Evolutionary conservation across 2,329 filamentous ascomycete genomes (phyloP), one percentile per base, ranked within the genome.

Genomic region (Colletotrichum orchidophilum): DNA sequence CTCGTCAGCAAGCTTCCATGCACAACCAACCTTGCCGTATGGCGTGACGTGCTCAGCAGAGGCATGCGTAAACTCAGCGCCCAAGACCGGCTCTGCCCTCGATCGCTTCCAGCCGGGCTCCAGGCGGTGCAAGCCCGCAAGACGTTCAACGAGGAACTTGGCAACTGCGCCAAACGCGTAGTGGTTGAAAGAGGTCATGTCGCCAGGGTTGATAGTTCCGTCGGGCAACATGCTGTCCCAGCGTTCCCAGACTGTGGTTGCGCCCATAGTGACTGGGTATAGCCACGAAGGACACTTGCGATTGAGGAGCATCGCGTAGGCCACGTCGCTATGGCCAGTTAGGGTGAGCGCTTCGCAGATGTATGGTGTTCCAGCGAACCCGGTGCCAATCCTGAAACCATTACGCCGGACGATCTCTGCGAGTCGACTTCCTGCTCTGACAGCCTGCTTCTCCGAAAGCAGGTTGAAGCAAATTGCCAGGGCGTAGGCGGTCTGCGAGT

Each of bases 111-210:
- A 79, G 0, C 78, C 78, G 0, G 75, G 68, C 0, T 73, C 74
- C 7, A 76, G 2, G 2, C 67, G 66, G 11, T 74, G 71, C 1
- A 79, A 6, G 0, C 77, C 77, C 0, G 76, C 76, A 7, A 79
- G 35, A 1, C 73, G 29, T 21, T 76, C 73, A 29, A 82, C 78
- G 46, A 84, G 76, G 73, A 82, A 84, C 11, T 79, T 77, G 5
- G 77, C 79, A 3, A 84, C 79, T 5, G 80, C 78, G 0, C 82
- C 81, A 18, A 83, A 79, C 0, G 82, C 81, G 50, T 84, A 84
- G 67, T 84, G 81, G 58, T 85, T 83, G 53, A 83, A 81, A 13
- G 78, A 81, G 0, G 81, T 84, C 82, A 84, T 84, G 29, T 79
- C 74, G 0, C 82, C 79, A 0, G 80, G 77, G 62, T 84, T 84